phyloP scores from a whole-genome alignment of 805 yeast genomes.

The Candida incommunis region DNA sequence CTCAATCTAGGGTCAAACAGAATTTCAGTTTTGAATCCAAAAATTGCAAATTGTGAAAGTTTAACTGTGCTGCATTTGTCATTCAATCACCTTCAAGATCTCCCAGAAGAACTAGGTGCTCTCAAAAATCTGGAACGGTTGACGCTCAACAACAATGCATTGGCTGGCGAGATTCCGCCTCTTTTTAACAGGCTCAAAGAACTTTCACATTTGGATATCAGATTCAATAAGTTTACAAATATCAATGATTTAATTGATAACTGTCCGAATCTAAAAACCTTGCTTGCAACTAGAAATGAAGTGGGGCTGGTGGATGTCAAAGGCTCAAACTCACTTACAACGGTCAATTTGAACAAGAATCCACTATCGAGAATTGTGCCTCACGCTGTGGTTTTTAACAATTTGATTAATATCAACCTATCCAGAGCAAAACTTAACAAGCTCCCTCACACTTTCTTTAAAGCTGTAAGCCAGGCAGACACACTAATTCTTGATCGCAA shows the following conservation, averaged over 20 bases:
- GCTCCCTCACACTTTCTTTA: slow-evolving; percentile 49
- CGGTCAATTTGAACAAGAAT: slow-evolving; percentile 64
- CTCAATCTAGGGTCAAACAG: slow-evolving; percentile 73
- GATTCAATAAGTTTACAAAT: slow-evolving; percentile 47
- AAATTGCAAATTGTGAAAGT: slow-evolving; percentile 43
- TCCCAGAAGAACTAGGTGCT: slow-evolving; percentile 51
- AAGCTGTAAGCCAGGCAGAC: slow-evolving; percentile 50
- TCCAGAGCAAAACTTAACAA: slow-evolving; percentile 73
- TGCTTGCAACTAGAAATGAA: slow-evolving; percentile 6
- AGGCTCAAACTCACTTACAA: slow-evolving; percentile 41
- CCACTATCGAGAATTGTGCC: slow-evolving; percentile 63
- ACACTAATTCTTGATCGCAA: slow-evolving; percentile 67
- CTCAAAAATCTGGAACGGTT: slow-evolving; percentile 51
- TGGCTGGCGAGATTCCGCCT: slow-evolving; percentile 37
- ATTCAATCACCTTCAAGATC: slow-evolving; percentile 49
- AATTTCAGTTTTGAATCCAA: slow-evolving; percentile 37
- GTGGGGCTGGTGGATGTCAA: neutral
- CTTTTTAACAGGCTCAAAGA: slow-evolving; percentile 38
- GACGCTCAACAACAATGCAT: slow-evolving; percentile 59
- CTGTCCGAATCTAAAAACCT: slow-evolving; percentile 11
- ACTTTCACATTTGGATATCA: slow-evolving; percentile 59
- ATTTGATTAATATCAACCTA: slow-evolving; percentile 58
- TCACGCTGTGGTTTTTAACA: slow-evolving; percentile 32
- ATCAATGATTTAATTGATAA: slow-evolving; percentile 18
- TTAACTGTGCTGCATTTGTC: slow-evolving; percentile 64